Evolutionary conservation across 306 rosid genomes (phyloP).

Genomic region (Carpinus viminea): DNA sequence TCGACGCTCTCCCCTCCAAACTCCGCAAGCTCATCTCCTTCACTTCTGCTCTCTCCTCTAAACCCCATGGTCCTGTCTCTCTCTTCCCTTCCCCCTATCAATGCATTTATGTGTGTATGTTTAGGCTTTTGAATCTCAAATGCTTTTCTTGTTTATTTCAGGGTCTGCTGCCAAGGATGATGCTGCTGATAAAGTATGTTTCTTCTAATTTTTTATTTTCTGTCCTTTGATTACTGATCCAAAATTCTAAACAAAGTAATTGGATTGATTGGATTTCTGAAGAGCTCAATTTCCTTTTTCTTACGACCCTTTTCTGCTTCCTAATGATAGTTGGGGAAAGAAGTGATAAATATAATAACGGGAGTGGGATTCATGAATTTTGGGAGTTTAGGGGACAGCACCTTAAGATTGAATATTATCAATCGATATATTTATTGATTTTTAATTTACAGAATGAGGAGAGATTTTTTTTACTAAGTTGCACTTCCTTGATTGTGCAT

Average conservation of each 20-base stretch:
- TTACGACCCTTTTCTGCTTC: neutral
- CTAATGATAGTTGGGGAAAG: neutral
- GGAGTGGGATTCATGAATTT: neutral
- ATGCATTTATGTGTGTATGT: neutral
- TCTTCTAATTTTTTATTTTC: neutral
- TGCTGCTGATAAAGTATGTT: conserved; percentile 34
- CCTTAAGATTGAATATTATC: neutral
- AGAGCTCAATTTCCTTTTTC: neutral
- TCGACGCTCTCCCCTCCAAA: conserved; percentile 67
- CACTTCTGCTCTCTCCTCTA: conserved; percentile 31
- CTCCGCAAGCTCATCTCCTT: conserved; percentile 69
- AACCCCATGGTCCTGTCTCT: conserved; percentile 37
- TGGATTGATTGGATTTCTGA: neutral
- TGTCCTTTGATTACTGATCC: too few relatives aligned
- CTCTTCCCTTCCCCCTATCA: neutral
- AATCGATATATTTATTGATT: too few relatives aligned
- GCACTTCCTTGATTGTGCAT: neutral
- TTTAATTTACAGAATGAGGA: too few relatives aligned
- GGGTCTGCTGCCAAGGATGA: conserved; percentile 34
- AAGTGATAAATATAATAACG: neutral
- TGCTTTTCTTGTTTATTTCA: conserved; percentile 25
- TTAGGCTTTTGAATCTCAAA: conserved; percentile 17
- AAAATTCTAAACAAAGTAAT: neutral
- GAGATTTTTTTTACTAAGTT: neutral
- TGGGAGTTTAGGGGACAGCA: neutral